Evolutionary conservation across 164 flowering plant genomes (phyloP).

Genomic region (Stephania japonica): DNA sequence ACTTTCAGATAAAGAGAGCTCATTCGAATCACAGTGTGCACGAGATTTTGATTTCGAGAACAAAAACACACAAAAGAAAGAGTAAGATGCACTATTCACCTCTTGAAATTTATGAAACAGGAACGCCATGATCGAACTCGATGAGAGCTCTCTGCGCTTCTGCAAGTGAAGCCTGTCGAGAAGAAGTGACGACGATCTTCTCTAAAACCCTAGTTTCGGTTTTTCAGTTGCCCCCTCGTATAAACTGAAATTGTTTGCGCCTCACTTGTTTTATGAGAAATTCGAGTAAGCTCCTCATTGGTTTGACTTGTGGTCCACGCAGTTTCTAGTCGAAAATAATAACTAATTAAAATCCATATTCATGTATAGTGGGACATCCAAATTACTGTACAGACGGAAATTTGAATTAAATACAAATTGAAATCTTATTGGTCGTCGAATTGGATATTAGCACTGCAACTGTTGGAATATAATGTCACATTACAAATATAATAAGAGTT

Average conservation of each 20-base stretch:
- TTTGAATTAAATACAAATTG: too few species aligned
- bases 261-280: not conserved
- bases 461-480: too few species aligned
- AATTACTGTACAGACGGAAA: too few species aligned
- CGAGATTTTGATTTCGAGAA: not conserved
- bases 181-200: not conserved
- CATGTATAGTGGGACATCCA: too few species aligned
- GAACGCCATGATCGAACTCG: slow-evolving; percentile 14
- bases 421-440: too few species aligned
- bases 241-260: not conserved
- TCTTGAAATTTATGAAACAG: slow-evolving; percentile 28
- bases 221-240: not conserved
- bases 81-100: slow-evolving; percentile 3
- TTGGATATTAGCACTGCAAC: too few species aligned
- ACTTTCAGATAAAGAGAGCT: not conserved
- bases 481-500: too few species aligned
- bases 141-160: not conserved
- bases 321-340: not conserved
- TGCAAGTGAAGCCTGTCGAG: not conserved
- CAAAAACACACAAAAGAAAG: not conserved
- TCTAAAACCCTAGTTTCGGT: not conserved
- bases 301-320: not conserved
- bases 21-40: not conserved
- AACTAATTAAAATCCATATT: too few species aligned
- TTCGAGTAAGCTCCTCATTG: not conserved